These are phyloP conservation scores for Pseudogymnoascus sp. DNA, from an alignment of 2,329 filamentous ascomycete genomes.

Conservation along the genomic window DNA sequence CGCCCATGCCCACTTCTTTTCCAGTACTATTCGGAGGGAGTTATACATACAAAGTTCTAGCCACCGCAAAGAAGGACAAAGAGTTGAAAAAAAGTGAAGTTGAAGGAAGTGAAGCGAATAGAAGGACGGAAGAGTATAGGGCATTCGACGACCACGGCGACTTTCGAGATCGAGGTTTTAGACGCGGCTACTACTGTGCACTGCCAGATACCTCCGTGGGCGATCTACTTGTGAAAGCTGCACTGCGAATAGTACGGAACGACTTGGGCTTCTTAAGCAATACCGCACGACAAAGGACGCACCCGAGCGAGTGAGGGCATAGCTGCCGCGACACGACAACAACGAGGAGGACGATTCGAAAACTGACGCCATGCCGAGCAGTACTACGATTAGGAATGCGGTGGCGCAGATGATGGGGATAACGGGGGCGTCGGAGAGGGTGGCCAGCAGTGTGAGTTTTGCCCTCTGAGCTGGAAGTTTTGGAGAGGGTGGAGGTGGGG, in stretches of 20 bases:
- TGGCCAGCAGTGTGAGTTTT: constrained; percentile 22
- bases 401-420: constrained; percentile 27
- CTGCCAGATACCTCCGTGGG: background rate
- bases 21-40: background rate
- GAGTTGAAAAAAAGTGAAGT: background rate
- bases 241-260: background rate
- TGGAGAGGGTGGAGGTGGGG: background rate
- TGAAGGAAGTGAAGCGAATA: background rate
- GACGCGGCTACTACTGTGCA: background rate
- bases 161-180: background rate
- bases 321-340: background rate
- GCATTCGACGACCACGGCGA: background rate
- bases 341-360: background rate
- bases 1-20: constrained; percentile 7
- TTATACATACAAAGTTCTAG: background rate
- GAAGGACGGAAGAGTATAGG: background rate
- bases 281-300: background rate
- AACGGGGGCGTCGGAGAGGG: constrained; percentile 28
- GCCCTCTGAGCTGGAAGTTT: background rate
- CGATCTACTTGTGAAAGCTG: background rate
- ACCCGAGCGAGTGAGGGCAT: background rate
- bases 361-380: constrained; percentile 25
- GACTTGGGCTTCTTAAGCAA: background rate
- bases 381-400: constrained; percentile 19
- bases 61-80: background rate